phyloP scores from a whole-genome alignment of 768 basidiomycete genomes.

The Rhizopogon sp. region DNA sequence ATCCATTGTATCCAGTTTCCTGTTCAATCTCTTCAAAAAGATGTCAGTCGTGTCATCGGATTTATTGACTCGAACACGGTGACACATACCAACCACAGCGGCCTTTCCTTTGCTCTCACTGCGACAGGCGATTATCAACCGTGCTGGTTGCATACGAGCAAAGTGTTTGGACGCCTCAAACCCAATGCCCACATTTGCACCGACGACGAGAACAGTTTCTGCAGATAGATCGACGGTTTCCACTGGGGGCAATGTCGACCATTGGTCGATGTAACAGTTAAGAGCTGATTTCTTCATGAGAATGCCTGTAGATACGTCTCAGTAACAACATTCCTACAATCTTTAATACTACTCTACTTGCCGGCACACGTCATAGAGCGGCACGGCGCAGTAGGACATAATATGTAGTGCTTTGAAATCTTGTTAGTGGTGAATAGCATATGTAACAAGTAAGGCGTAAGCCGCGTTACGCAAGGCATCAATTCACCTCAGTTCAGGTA shows the following conservation, averaged over 20 bases:
- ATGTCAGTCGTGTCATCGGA: background rate
- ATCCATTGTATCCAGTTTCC: constrained; percentile 23
- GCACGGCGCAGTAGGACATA: no score
- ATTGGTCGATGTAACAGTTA: constrained; percentile 10
- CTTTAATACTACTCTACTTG: no score
- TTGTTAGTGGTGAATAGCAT: no score
- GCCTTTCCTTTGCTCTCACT: constrained; percentile 18
- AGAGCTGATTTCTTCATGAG: constrained; percentile 9
- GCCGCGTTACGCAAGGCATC: no score
- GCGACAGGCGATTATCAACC: constrained; percentile 24
- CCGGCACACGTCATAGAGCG: no score
- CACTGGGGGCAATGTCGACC: constrained; percentile 10
- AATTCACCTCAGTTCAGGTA: no score
- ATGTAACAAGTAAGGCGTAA: no score
- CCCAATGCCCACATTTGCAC: constrained; percentile 29
- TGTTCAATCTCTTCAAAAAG: constrained; percentile 15
- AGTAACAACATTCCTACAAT: no score
- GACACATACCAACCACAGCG: constrained; percentile 16
- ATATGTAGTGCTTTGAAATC: no score
- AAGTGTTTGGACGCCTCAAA: constrained; percentile 27
- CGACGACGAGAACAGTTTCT: constrained; percentile 26
- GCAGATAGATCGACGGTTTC: constrained; percentile 21
- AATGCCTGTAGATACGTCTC: no score
- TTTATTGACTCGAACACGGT: background rate
- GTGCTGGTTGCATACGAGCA: constrained; percentile 24